Evolutionary conservation across 371 early-diverging fungal species (phyloP).

Genomic region (Syncephalastrum monosporum): DNA sequence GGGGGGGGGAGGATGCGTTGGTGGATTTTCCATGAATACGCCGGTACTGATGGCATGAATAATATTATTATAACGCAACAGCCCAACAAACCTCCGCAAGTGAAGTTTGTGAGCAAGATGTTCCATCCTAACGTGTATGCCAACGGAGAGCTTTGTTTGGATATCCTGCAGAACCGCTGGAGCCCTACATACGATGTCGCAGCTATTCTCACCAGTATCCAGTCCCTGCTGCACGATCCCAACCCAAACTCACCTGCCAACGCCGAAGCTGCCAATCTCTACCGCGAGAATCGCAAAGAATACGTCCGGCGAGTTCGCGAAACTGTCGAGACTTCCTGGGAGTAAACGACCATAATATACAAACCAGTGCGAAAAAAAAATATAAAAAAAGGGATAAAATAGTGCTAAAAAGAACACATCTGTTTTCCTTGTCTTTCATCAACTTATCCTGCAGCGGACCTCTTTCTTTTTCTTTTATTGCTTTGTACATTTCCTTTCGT

Average conservation of each 20-base stretch:
- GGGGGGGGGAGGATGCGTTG: not conserved
- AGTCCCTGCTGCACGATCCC: conserved; percentile 97
- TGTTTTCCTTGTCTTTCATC: no score
- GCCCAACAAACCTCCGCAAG: conserved; percentile 98
- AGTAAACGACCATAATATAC: conserved; percentile 24
- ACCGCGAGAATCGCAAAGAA: conserved; percentile 90
- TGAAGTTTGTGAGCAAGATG: conserved; percentile 96
- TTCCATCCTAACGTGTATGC: conserved; percentile 99
- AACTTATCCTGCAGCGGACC: no score
- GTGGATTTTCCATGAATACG: not conserved
- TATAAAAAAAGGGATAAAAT: no score
- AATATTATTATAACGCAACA: conserved; percentile 10
- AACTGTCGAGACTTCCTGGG: conserved; percentile 94
- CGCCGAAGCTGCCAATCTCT: conserved; percentile 96
- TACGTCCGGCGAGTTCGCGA: conserved; percentile 94
- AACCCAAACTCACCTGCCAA: conserved; percentile 99
- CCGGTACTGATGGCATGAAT: not conserved
- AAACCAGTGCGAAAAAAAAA: no score
- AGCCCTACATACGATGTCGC: conserved; percentile 97
- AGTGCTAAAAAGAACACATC: no score
- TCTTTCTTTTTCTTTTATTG: no score
- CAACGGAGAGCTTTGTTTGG: conserved; percentile 98
- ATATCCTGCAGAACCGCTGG: conserved; percentile 99
- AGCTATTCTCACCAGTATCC: conserved; percentile 95
- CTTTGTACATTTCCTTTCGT: no score